These are phyloP conservation scores for Dioscorea cayenensis DNA, from an alignment of 116 monocot species.

Conservation along the genomic window DNA sequence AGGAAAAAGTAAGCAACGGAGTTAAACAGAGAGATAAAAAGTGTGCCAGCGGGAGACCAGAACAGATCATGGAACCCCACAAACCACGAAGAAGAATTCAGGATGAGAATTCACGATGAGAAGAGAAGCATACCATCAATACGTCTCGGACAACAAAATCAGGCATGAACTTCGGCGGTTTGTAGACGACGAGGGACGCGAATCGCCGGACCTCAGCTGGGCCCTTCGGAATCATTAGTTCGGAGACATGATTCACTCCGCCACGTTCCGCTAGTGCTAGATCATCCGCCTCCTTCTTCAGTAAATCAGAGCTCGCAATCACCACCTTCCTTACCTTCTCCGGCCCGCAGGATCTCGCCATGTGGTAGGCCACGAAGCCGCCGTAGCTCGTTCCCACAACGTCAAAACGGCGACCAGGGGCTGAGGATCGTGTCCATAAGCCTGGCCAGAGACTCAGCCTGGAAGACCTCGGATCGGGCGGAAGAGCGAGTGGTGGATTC, in stretches of 20 bases:
- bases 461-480: constrained; percentile 58
- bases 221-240: constrained; percentile 53
- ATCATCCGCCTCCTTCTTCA: constrained; percentile 55
- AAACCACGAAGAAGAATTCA: too few species aligned
- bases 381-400: constrained; percentile 87
- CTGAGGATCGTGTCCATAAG: constrained; percentile 17
- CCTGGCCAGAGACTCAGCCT: constrained; percentile 42
- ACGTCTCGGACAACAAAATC: constrained; percentile 56
- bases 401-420: constrained; percentile 9
- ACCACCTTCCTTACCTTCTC: constrained; percentile 46
- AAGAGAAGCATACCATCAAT: constrained; percentile 22
- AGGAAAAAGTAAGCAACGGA: too few species aligned
- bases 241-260: constrained; percentile 20
- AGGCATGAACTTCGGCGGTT: constrained; percentile 32
- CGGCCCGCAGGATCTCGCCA: constrained; percentile 39
- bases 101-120: neutral
- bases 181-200: constrained; percentile 16
- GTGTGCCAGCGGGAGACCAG: too few species aligned
- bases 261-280: constrained; percentile 28
- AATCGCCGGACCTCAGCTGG: constrained; percentile 22
- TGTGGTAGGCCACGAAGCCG: constrained; percentile 83
- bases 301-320: constrained; percentile 74
- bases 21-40: too few species aligned
- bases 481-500: constrained; percentile 45
- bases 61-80: neutral